phyloP scores from a whole-genome alignment of 169 alveolate species.

The Eimeria acervulina region DNA sequence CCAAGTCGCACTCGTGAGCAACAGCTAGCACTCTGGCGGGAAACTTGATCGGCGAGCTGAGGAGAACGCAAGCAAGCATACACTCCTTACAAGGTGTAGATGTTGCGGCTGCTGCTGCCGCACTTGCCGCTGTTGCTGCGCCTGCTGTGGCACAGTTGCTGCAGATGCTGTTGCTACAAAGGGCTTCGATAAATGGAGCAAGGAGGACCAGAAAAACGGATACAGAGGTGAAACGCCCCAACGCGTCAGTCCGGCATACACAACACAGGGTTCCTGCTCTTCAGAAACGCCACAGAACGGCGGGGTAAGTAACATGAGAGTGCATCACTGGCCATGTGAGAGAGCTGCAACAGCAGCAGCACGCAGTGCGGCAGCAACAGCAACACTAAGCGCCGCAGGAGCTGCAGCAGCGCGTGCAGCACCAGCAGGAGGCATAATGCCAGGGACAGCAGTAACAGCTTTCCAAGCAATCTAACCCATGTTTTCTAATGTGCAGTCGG shows the following conservation, averaged over 20 bases:
- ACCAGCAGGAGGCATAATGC: not conserved
- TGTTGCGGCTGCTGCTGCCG: constrained; percentile 41
- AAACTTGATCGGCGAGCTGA: constrained; percentile 86
- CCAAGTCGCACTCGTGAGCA: constrained; percentile 93
- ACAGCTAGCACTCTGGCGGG: constrained; percentile 87
- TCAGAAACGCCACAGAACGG: not conserved
- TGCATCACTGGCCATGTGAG: not conserved
- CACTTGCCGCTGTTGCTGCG: not conserved
- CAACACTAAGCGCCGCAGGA: not conserved
- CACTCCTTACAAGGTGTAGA: not conserved
- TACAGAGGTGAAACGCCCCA: not conserved
- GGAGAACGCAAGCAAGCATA: not conserved
- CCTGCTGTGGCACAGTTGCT: not conserved
- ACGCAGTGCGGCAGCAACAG: not conserved
- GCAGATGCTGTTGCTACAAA: not conserved
- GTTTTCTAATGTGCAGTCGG: constrained; percentile 89
- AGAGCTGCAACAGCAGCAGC: constrained; percentile 30
- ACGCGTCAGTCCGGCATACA: not conserved
- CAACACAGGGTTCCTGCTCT: not conserved
- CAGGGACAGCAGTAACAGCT: not conserved
- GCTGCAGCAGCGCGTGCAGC: constrained; percentile 24
- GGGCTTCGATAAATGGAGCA: not conserved
- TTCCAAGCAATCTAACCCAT: constrained; percentile 86
- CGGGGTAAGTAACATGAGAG: not conserved
- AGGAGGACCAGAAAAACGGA: not conserved